Conservation (phyloP, 1,284 basidiomycete species). For the Exobasidium cylindrosporum region DNA sequence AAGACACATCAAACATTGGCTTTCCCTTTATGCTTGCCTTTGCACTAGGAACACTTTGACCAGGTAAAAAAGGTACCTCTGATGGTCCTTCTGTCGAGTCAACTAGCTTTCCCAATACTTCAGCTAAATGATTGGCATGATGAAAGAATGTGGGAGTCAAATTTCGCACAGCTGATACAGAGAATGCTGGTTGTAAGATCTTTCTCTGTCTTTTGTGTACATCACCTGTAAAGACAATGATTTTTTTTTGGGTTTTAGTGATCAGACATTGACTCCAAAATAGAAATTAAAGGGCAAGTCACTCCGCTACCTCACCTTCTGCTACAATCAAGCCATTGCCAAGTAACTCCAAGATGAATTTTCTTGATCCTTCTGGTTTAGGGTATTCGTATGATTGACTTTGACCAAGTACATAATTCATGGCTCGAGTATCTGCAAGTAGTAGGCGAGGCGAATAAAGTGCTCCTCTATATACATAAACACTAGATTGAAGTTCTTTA, state of each 20-base stretch:
- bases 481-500: constrained; percentile 20
- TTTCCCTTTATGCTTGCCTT: constrained; percentile 5
- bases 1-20: constrained; percentile 14
- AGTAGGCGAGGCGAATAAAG: constrained; percentile 44
- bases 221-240: too few species aligned
- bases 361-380: constrained; percentile 59
- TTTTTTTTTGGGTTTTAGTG: neutral
- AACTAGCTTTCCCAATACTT: neutral
- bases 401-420: constrained; percentile 36
- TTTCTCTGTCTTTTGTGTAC: constrained; percentile 43
- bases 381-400: constrained; percentile 37
- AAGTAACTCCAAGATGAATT: constrained; percentile 34
- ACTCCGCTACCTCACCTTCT: too few species aligned
- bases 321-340: constrained; percentile 45
- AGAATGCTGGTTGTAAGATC: constrained; percentile 48
- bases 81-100: constrained; percentile 15
- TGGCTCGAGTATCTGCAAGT: constrained; percentile 42
- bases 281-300: too few species aligned
- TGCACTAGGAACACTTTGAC: constrained; percentile 8
- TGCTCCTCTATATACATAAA: constrained; percentile 46
- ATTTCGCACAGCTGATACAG: constrained; percentile 33
- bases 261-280: neutral
- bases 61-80: constrained; percentile 13
- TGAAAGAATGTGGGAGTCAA: constrained; percentile 22
- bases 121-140: constrained; percentile 12